Base-by-base conservation (phyloP, 768 basidiomycete genomes). In the Favolaschia claudopus region DNA sequence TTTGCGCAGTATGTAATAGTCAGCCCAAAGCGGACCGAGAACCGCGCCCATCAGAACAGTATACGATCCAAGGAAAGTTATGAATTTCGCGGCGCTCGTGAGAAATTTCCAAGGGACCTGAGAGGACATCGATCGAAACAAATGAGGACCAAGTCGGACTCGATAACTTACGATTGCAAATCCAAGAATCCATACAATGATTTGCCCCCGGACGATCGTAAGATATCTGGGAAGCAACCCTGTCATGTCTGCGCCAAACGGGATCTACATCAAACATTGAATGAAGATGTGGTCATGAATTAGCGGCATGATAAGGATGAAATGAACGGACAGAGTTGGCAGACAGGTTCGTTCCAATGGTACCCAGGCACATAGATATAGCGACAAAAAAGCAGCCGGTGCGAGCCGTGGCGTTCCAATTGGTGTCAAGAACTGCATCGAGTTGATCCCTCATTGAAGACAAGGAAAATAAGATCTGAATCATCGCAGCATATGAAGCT, bases 51-150 rank as follows among this genome's bases (percentile, higher is more conserved):
- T 55, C 32, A 64, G 19, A 13, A 64, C 49, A 1, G 58, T 64
- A 32, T 64, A 64, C 39, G 58, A 60, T 22, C 59, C 59, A 2
- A 64, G 54, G 63, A 64, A 64, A 13, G 58, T 60, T 15, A 64
- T 52, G 34, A 64, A 64, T 38, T 60, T 64, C 4, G 51, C 51
- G 14, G 62, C 62, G 36, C 52, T 63, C 12, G 62, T 63, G 12
- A 66, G 44, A 48, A 69, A 64, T 34, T 68, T 66, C 68, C 67
- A 69, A 1, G 68, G 68, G 19, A n/a, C n/a, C n/a, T n/a, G n/a
- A n/a, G n/a, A n/a, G n/a, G n/a, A n/a, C n/a, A n/a, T n/a, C n/a
- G n/a, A n/a, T n/a, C n/a, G n/a, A n/a, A n/a, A n/a, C n/a, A n/a
- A n/a, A n/a, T n/a, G n/a, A n/a, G n/a, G n/a, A n/a, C n/a, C n/a